These are phyloP conservation scores for Xerocomus amazonicus DNA, from an alignment of 1,284 basidiomycete species.

Conservation along the genomic window DNA sequence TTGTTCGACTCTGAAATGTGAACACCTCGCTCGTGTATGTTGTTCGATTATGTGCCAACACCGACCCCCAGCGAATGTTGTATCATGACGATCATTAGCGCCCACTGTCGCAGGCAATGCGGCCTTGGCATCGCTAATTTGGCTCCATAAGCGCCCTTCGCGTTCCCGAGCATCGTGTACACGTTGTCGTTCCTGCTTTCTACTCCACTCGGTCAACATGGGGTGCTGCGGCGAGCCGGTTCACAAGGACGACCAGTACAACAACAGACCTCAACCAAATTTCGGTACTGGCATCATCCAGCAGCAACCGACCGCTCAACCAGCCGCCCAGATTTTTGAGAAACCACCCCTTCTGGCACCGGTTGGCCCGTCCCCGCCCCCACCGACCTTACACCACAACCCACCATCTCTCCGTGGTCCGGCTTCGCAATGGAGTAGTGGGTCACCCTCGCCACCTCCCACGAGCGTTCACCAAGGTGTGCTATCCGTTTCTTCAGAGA, in stretches of 20 bases:
- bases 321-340: slow-evolving; percentile 26
- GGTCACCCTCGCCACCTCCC: slow-evolving; percentile 34
- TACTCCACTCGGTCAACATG: slow-evolving; percentile 36
- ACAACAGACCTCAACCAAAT: slow-evolving; percentile 29
- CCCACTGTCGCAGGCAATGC: slow-evolving; percentile 1
- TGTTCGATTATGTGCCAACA: background rate
- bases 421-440: slow-evolving; percentile 31
- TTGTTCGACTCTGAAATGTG: no score
- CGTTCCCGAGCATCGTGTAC: background rate
- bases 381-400: slow-evolving; percentile 16
- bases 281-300: slow-evolving; percentile 33
- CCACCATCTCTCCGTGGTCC: slow-evolving; percentile 23
- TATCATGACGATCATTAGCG: slow-evolving; percentile 1
- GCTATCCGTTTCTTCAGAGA: background rate
- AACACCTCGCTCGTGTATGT: no score
- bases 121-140: slow-evolving; percentile 11
- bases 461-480: slow-evolving; percentile 9
- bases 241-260: slow-evolving; percentile 33
- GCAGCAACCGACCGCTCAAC: slow-evolving; percentile 50
- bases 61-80: background rate
- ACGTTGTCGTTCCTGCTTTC: background rate
- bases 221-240: slow-evolving; percentile 54
- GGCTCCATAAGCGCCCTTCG: slow-evolving; percentile 12
- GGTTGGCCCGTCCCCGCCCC: slow-evolving; percentile 29
- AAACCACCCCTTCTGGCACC: slow-evolving; percentile 21